Conservation (phyloP, 352 stramenopile species). For the Pythium folliculosum region DNA sequence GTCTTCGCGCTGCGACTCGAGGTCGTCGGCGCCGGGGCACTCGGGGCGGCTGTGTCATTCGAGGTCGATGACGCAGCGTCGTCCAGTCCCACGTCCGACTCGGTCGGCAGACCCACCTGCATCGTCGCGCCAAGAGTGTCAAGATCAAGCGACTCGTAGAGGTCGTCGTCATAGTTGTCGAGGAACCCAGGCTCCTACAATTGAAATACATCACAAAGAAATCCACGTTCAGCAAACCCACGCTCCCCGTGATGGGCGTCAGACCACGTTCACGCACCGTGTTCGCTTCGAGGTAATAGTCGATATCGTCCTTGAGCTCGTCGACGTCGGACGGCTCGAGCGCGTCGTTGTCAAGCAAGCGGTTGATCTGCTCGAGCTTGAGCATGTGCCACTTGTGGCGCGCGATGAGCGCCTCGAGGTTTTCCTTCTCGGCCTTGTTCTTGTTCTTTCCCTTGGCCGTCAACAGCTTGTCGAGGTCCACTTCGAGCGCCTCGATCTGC, state of each 20-base stretch:
- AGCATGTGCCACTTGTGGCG: slow-evolving; percentile 97
- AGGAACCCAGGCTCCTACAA: slow-evolving; percentile 91
- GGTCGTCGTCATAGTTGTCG: slow-evolving; percentile 90
- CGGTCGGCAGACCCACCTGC: slow-evolving; percentile 68
- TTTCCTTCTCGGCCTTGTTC: slow-evolving; percentile 93
- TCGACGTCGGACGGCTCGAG: slow-evolving; percentile 93
- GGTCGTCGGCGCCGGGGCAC: background rate
- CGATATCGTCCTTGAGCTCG: slow-evolving; percentile 96
- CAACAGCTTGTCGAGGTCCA: slow-evolving; percentile 76
- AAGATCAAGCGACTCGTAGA: slow-evolving; percentile 97
- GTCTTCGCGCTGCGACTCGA: slow-evolving; percentile 50
- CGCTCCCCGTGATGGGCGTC: background rate
- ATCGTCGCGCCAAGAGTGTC: slow-evolving; percentile 84
- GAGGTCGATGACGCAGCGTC: slow-evolving; percentile 33
- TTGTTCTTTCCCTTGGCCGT: slow-evolving; percentile 93
- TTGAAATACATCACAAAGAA: background rate
- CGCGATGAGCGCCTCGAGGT: slow-evolving; percentile 87
- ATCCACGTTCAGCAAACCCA: background rate
- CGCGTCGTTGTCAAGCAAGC: slow-evolving; percentile 96
- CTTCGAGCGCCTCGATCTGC: slow-evolving; percentile 86
- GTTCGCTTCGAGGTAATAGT: slow-evolving; percentile 98
- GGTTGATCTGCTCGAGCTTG: slow-evolving; percentile 98
- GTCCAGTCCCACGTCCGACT: slow-evolving; percentile 72
- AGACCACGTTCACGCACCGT: slow-evolving; percentile 26
- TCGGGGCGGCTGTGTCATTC: slow-evolving; percentile 10